Conservation (phyloP, 306 rosid species). For the Sophora flavescens region DNA sequence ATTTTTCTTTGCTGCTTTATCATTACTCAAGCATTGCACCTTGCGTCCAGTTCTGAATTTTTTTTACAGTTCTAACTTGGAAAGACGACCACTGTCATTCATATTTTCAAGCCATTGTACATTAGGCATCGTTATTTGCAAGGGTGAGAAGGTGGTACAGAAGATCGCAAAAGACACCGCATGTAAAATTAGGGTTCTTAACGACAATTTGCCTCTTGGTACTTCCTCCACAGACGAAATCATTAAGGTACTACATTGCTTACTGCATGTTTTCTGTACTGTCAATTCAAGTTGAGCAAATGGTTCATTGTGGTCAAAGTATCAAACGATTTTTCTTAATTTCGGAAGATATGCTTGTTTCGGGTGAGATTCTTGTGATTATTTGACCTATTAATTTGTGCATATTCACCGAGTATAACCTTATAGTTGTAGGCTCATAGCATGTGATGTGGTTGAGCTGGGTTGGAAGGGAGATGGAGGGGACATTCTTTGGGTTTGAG, state of each 20-base stretch:
- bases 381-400: slow-evolving; percentile 4
- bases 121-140: slow-evolving; percentile 95
- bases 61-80: no score
- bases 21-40: no score
- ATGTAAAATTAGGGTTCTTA: slow-evolving; percentile 73
- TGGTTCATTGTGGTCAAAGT: no score
- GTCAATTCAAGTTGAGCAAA: not conserved
- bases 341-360: slow-evolving; percentile 6
- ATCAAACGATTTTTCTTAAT: no score
- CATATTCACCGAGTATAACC: not conserved
- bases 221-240: slow-evolving; percentile 74
- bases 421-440: no score
- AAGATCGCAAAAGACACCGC: slow-evolving; percentile 85
- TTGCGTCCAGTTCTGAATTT: no score
- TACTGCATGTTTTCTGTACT: slow-evolving; percentile 1
- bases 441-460: no score
- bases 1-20: no score
- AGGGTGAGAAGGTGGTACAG: slow-evolving; percentile 93
- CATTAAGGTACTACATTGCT: slow-evolving; percentile 62
- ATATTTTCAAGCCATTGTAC: no score
- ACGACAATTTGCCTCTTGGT: slow-evolving; percentile 74
- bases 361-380: not conserved
- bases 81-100: no score
- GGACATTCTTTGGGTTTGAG: not conserved
- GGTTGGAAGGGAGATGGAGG: slow-evolving; percentile 25